Base-by-base conservation (phyloP, 768 basidiomycete genomes). In the Floccularia luteovirens region DNA sequence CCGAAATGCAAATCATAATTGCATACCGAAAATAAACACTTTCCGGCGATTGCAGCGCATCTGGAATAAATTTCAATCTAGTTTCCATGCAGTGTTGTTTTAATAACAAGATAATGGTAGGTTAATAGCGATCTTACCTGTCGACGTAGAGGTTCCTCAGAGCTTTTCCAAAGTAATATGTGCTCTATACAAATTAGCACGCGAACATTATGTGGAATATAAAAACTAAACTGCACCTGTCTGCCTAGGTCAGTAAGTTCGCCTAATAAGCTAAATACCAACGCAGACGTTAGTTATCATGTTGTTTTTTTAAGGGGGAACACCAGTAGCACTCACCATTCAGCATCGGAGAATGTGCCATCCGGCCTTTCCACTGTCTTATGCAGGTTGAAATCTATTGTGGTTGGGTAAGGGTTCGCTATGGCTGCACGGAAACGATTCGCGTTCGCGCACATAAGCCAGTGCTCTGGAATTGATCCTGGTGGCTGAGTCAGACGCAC, bases 221-320 rank as follows among this genome's bases (percentile, higher is more conserved):
- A 6, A 7, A 39, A 25, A 31, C 39, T 24, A 23, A 21, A 11
- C 44, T 59, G 4, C 56, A 82, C 82, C 66, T 78, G 66, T 52
- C 79, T 67, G 24, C 86, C 86, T 3, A 81, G 44, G 50, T 88
- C 81, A 5, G 82, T 82, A 41, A 86, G 54, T 50, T 83, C 81
- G 21, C 86, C 86, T 14, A 87, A 59, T 38, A 88, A 59, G 55
- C 86, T 85, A 43, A 7, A 16, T 31, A 12, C 24, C 13, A 17
- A 39, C n/a, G 24, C 21, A 21, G 25, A 30, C 24, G 14, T 27
- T 17, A 39, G 10, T 8, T 27, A 25, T 41, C 24, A 34, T 22
- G 10, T 17, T 16, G 27, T 14, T 35, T 13, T 17, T 41, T 19
- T 40, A 16, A 42, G 34, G 19, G 32, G 21, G 5, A 8, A 39